Percentiles rank a stretch among this genome's conserved stretches.
Evolutionary conservation across 306 rosid species (phyloP).

Genomic region (apple (Malus domestica)): ASM211411v1 NC_041805.1:29230001-29230500

Average conservation of each 20-base stretch:
- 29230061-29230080: too few species aligned
- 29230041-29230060: too few species aligned
- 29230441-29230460: slow-evolving; percentile 21
- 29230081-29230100: too few species aligned
- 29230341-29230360: slow-evolving; percentile 52
- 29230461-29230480: neutral
- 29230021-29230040: too few species aligned
- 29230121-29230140: too few species aligned
- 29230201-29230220: slow-evolving; percentile 38
- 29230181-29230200: slow-evolving; percentile 7
- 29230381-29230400: slow-evolving; percentile 46
- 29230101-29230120: too few species aligned
- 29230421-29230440: slow-evolving; percentile 31
- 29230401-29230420: slow-evolving; percentile 35
- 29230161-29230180: neutral
- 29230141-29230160: too few species aligned
- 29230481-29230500: neutral
- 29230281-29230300: slow-evolving; percentile 33
- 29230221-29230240: slow-evolving; percentile 43
- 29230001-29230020: too few species aligned
- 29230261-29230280: slow-evolving; percentile 55
- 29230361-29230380: slow-evolving; percentile 42
- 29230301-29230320: slow-evolving; percentile 43
- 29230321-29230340: slow-evolving; percentile 32
- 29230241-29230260: slow-evolving; percentile 48